phyloP scores from a whole-genome alignment of 306 rosid genomes.

The Fragaria nilgerrensis region DNA sequence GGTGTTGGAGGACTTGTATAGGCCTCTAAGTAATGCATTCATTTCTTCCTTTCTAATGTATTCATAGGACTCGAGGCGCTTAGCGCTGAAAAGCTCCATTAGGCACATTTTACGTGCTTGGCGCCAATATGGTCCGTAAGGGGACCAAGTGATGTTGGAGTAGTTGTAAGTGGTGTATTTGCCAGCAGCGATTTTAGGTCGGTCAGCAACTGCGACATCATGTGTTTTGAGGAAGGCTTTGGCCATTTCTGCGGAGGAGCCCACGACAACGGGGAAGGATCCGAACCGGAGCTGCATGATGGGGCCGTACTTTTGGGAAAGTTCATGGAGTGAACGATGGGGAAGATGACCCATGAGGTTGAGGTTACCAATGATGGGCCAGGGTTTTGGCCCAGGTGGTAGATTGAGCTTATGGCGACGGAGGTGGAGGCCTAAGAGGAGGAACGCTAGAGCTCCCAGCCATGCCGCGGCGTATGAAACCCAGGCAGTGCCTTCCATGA shows the following conservation, averaged over 20 bases:
- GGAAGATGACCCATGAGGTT: slow-evolving; percentile 73
- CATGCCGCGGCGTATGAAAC: slow-evolving; percentile 34
- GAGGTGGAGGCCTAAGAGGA: slow-evolving; percentile 40
- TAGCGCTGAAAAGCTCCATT: slow-evolving; percentile 56
- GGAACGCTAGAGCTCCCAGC: slow-evolving; percentile 34
- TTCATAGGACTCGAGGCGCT: slow-evolving; percentile 60
- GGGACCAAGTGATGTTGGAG: slow-evolving; percentile 77
- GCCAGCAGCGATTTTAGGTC: slow-evolving; percentile 70
- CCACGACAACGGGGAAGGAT: slow-evolving; percentile 56
- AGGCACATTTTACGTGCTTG: slow-evolving; percentile 78
- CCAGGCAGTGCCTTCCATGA: slow-evolving; percentile 33
- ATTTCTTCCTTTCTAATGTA: slow-evolving; percentile 63
- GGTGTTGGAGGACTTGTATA: slow-evolving; percentile 23
- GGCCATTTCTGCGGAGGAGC: slow-evolving; percentile 56
- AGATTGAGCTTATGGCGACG: slow-evolving; percentile 40
- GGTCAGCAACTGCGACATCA: slow-evolving; percentile 42
- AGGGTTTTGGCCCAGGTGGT: slow-evolving; percentile 81
- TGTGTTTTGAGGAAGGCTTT: slow-evolving; percentile 64
- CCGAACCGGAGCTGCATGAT: slow-evolving; percentile 61
- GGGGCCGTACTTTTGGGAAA: slow-evolving; percentile 61
- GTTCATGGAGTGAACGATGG: slow-evolving; percentile 56
- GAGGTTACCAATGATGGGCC: slow-evolving; percentile 90
- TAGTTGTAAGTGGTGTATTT: slow-evolving; percentile 73
- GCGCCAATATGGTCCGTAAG: slow-evolving; percentile 76
- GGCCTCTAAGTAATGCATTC: slow-evolving; percentile 19